Evolutionary conservation across 345 rosid genomes (phyloP), one percentile per base, ranked within the genome.

Genomic region (Brassica juncea): DNA sequence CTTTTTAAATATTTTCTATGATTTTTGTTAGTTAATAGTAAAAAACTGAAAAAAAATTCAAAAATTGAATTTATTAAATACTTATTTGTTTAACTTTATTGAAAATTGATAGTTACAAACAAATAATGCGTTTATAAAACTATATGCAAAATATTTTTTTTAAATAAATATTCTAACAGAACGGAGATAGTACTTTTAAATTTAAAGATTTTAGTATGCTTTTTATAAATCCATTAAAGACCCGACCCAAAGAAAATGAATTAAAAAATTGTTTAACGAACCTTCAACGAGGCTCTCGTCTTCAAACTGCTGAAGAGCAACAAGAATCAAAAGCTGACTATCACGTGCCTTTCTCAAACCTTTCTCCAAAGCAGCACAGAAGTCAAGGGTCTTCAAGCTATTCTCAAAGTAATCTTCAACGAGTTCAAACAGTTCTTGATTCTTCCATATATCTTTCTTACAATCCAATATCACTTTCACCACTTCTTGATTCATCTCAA

Each of bases 351-450:
- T 89, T 80, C 94, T 88, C 42, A 94, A 44, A 55, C 97, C 92
- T 85, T 89, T 94, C 82, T 93, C 97, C 68, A 93, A 77, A 0
- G 94, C 92, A 19, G 94, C 83, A 65, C 94, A 91, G 81, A 94
- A 94, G 76, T 94, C 98, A 1, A 94, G 88, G 2, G 99, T 94
- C 63, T 84, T 91, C 87, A 94, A 72, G 73, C 99, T 94, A 62
- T 90, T 93, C 80, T 91, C 97, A n/a, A 94, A 93, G 80, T 94
- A 94, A 76, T 94, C 97, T 69, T 94, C 96, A 0, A 94, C 98
- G 3, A 93, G 90, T 73, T 93, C 95, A 30, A 94, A 90, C 89
- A 94, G 31, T 47, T 94, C 88, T 66, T 87, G 94, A 61, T 71
- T 89, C 82, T 90, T 89, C 99, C 99, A 94, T 64, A 93, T 93